Base-by-base conservation (phyloP, 2,329 filamentous ascomycete species). In the Verticillium klebahnii region DNA sequence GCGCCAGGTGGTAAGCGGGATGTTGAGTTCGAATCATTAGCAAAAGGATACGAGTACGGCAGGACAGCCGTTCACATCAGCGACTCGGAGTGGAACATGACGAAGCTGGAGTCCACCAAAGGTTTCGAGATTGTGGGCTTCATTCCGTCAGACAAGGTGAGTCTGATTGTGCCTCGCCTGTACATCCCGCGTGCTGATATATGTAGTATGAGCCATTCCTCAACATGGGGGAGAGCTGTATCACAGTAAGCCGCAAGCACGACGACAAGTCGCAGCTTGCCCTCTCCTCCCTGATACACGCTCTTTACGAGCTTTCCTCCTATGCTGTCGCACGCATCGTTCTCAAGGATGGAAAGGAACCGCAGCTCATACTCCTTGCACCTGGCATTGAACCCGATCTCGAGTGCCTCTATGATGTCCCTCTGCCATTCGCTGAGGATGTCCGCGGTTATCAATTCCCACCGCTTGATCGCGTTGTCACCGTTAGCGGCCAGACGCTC, bases 41-140 rank as follows among this genome's bases (percentile, higher is more conserved):
- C 92, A n/a, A 96, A 93, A 73, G 95, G 95, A 0, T 99, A 94
- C 70, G 89, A 92, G 70, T 99, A 99, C 72, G 95, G 95, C 56
- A 85, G 93, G 61, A 97, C 94, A 0, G 92, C 91, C 2, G 94
- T 99, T 1, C 89, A 90, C 67, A 97, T 99, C 67, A 91, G 87
- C 66, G 89, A 93, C 68, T 90, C 90, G 0, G 94, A 99, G 69
- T 85, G 89, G 72, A 92, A 93, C 67, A 87, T 97, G 62, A 96
- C 92, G n/a, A 93, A 90, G 66, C 82, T 97, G 37, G 89, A 96
- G 69, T 95, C 92, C 0, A 75, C 78, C 11, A 88, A 90, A 62
- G 83, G 84, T 8, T 87, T 98, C 62, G 89, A 92, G 3, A 89
- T 99, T 52, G 79, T 99, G 59, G 95, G 95, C 0, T 99, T 99